phyloP scores from a whole-genome alignment of 2,329 filamentous ascomycete genomes.

The Cladosporium sp. region DNA sequence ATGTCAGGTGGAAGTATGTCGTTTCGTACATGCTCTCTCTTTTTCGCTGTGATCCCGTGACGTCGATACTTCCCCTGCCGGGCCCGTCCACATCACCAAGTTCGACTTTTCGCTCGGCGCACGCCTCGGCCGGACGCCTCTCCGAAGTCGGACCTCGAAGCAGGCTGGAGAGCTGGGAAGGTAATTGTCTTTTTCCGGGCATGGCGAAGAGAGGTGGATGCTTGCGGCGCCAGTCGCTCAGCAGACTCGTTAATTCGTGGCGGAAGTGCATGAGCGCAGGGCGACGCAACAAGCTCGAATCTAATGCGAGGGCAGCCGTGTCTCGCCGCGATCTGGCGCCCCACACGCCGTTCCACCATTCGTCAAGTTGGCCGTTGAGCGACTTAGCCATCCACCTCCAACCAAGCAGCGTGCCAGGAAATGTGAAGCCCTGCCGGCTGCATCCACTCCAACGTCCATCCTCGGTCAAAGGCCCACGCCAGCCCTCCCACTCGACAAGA shows the following conservation, averaged over 20 bases:
- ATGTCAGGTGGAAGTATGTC: not conserved
- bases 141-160: not conserved
- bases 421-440: slow-evolving; percentile 6
- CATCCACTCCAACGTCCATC: slow-evolving; percentile 8
- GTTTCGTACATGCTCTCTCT: not conserved
- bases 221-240: not conserved
- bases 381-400: not conserved
- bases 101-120: not conserved
- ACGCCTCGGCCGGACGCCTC: not conserved
- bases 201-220: not conserved
- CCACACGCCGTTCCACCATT: slow-evolving; percentile 7
- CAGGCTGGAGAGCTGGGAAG: not conserved
- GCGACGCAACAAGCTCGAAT: slow-evolving; percentile 9
- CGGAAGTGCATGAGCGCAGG: not conserved
- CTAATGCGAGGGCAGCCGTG: slow-evolving; percentile 19
- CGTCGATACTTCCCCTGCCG: not conserved
- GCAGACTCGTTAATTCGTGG: not conserved
- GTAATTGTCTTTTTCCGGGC: not conserved
- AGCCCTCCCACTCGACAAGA: not conserved
- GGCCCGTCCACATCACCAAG: no score
- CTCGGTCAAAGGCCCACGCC: slow-evolving; percentile 2
- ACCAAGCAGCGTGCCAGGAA: slow-evolving; percentile 2
- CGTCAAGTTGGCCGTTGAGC: slow-evolving; percentile 16
- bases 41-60: slow-evolving; percentile 12
- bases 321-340: slow-evolving; percentile 11